Evolutionary conservation across 164 flowering plant species (phyloP).

Genomic region (Hamamelis virginiana): DNA sequence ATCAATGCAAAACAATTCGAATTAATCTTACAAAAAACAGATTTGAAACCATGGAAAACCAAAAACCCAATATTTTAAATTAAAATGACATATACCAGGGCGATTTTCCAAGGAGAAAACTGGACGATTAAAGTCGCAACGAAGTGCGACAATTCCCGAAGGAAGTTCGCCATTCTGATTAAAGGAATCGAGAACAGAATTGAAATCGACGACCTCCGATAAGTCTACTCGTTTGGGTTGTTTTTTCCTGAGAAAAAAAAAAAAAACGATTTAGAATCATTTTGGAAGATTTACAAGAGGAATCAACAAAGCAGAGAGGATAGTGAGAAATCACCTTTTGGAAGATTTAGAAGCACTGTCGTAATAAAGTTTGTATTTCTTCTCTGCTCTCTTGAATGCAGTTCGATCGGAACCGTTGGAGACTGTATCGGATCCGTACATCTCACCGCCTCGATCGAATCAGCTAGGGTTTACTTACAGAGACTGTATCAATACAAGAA

Average conservation of each 20-base stretch:
- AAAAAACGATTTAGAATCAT: no score
- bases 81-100: no score
- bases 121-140: slow-evolving; percentile 38
- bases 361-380: slow-evolving; percentile 91
- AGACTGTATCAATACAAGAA: not conserved
- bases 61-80: no score
- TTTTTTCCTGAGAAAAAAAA: slow-evolving; percentile 40
- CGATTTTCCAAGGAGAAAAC: slow-evolving; percentile 68
- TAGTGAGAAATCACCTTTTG: slow-evolving; percentile 34
- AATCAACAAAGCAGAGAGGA: not conserved
- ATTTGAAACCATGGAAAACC: not conserved
- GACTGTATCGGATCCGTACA: slow-evolving; percentile 53
- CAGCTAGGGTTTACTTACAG: slow-evolving; percentile 1
- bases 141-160: slow-evolving; percentile 35
- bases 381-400: slow-evolving; percentile 85
- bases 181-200: slow-evolving; percentile 39
- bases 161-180: slow-evolving; percentile 44
- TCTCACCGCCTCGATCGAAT: slow-evolving; percentile 14
- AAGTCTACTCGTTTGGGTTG: slow-evolving; percentile 60
- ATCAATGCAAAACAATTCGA: not conserved
- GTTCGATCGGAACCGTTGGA: slow-evolving; percentile 62
- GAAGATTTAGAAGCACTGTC: slow-evolving; percentile 37
- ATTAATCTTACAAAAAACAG: not conserved
- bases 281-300: no score
- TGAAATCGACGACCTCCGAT: slow-evolving; percentile 82